Percentiles rank a stretch among this genome's conserved stretches.
Conservation (phyloP, 495 filamentous ascomycete species). For the Hypoxylon fragiforme region DNA sequence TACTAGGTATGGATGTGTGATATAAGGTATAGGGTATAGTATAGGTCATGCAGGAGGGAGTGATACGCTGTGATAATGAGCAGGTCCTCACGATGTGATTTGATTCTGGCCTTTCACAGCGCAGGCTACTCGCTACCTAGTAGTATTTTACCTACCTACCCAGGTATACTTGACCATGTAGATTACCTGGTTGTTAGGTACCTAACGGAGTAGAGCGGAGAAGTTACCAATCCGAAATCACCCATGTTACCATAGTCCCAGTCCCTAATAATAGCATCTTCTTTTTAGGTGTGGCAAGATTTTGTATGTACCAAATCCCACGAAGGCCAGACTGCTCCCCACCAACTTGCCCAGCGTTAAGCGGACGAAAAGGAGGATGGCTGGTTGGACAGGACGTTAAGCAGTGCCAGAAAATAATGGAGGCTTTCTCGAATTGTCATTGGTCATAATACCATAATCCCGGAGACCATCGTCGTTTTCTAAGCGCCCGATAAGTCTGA, state of each 20-base stretch:
- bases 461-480: constrained; percentile 24
- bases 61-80: constrained; percentile 36
- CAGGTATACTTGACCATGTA: too few relatives aligned
- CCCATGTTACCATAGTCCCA: constrained; percentile 2
- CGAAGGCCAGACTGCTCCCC: constrained; percentile 30
- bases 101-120: constrained; percentile 36
- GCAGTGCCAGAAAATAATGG: constrained; percentile 26
- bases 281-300: constrained; percentile 26
- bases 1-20: too few relatives aligned
- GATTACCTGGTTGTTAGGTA: constrained; percentile 9
- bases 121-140: constrained; percentile 21
- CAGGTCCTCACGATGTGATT: constrained; percentile 37
- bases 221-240: constrained; percentile 17
- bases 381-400: constrained; percentile 44
- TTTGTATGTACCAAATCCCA: constrained; percentile 33
- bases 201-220: too few relatives aligned
- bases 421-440: constrained; percentile 22
- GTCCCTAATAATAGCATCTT: constrained; percentile 46
- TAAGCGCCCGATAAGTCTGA: constrained; percentile 39
- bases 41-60: constrained; percentile 30
- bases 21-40: constrained; percentile 23
- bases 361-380: constrained; percentile 40
- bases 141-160: constrained; percentile 23
- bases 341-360: constrained; percentile 40
- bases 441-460: constrained; percentile 13